Evolutionary conservation across 176 grass and related monocot species (phyloP), one percentile per base, ranked within the genome.

Genomic region (Musa troglodytarum): DNA sequence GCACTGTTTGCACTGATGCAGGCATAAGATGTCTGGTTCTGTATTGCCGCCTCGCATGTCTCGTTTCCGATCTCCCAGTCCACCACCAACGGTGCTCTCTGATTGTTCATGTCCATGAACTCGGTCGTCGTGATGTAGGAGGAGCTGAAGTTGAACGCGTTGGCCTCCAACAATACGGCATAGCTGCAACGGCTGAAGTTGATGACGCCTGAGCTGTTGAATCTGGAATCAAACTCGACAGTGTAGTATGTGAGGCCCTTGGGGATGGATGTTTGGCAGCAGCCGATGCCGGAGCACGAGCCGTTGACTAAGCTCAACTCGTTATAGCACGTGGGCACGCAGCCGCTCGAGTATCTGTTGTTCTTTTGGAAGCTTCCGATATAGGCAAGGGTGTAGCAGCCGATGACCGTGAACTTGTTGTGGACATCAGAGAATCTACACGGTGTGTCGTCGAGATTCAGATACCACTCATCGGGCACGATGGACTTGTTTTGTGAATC

Each of bases 251-350:
- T 78, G 15, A 50, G 57, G 28, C 62, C 50, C 28, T 77, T 52
- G 1, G 81, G 81, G 13, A 78, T 73, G 15, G 53, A 2, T 7
- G 49, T 73, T 43, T 72, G 74, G 53, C 81, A 83, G 15, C 74
- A 83, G 50, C 81, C 81, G 6, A 65, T 78, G 12, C 81, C 75
- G 10, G 65, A 65, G 66, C 81, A 83, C 25, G 64, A 73, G 1
- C 34, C 54, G 1, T 73, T 49, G 15, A 6, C 72, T 23, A 65
- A 16, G 65, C 19, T 72, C 43, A 2, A 2, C 19, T 1, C 1
- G 34, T 21, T 0, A 0, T 24, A 17, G 49, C 81, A 83, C 1
- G 21, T 13, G 10, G 78, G 54, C 12, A 71, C 21, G 14, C 81
- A 73, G 24, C 74, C 74, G 2, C 74, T 69, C 20, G 0, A 1